Conservation (phyloP, 805 yeast genomes). For the Tetrapisispora nanseiensis region DNA sequence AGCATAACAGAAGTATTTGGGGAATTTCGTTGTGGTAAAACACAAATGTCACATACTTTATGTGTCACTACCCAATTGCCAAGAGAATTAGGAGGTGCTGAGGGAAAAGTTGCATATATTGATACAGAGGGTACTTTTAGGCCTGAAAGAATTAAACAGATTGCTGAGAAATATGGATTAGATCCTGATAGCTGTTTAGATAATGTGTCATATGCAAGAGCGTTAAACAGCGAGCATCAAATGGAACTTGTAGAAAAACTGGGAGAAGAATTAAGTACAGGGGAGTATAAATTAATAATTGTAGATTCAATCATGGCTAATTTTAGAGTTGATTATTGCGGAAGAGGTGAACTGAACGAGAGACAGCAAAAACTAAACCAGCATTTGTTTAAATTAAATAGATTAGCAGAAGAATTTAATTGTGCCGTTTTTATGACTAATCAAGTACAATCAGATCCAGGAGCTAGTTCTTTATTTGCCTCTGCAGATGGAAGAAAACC, state of each 20-base stretch:
- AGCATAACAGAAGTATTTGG: constrained; percentile 74
- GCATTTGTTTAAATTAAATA: constrained; percentile 40
- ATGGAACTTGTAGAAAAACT: constrained; percentile 60
- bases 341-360: constrained; percentile 69
- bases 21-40: constrained; percentile 72
- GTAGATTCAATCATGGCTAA: constrained; percentile 73
- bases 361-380: constrained; percentile 63
- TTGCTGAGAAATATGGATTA: constrained; percentile 59
- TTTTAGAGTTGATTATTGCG: constrained; percentile 69
- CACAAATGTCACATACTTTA: constrained; percentile 71
- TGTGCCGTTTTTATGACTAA: constrained; percentile 67
- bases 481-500: constrained; percentile 80
- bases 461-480: constrained; percentile 69
- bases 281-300: constrained; percentile 49
- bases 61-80: constrained; percentile 72
- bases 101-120: constrained; percentile 69
- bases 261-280: constrained; percentile 57
- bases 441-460: constrained; percentile 79
- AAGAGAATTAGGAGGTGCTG: constrained; percentile 63
- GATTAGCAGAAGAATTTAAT: constrained; percentile 70
- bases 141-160: constrained; percentile 55
- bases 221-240: constrained; percentile 71
- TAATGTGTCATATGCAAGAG: constrained; percentile 66
- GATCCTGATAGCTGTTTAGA: constrained; percentile 62
- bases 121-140: constrained; percentile 80